Evolutionary conservation across 2,329 filamentous ascomycete genomes (phyloP).

Genomic region (Sclerotinia subarctica): DNA sequence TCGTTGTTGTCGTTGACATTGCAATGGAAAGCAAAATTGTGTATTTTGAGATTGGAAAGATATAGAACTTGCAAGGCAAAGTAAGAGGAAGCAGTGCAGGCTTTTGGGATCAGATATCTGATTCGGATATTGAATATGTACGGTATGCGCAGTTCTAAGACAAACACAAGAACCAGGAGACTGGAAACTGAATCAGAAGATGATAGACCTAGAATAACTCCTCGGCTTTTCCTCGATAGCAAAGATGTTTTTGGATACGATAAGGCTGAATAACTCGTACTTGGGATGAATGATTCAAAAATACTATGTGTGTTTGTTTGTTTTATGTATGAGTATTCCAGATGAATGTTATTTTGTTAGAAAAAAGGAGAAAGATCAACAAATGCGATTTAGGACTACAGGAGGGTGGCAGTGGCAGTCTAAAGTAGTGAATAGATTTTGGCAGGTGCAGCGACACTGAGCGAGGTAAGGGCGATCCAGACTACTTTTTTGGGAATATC

Average conservation of each 20-base stretch:
- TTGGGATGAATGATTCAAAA: neutral
- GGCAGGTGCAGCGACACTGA: neutral
- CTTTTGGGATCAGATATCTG: neutral
- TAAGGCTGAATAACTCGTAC: slow-evolving; percentile 8
- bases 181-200: neutral
- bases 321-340: neutral
- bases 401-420: neutral
- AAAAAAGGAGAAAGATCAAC: neutral
- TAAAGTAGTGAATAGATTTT: neutral
- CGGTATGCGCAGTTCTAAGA: neutral
- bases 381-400: neutral
- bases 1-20: slow-evolving; percentile 5
- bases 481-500: neutral
- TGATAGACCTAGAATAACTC: neutral
- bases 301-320: neutral
- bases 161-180: neutral
- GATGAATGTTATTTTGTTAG: neutral
- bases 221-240: neutral
- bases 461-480: slow-evolving; percentile 1
- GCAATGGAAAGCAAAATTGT: neutral
- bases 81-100: neutral
- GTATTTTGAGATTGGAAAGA: neutral
- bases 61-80: neutral
- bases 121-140: neutral
- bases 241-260: neutral